Percentiles rank a stretch among this genome's conserved stretches.
These are phyloP conservation scores for Neolentinus lepideus DNA, from an alignment of 1,284 basidiomycete species.

Conservation along the genomic window DNA sequence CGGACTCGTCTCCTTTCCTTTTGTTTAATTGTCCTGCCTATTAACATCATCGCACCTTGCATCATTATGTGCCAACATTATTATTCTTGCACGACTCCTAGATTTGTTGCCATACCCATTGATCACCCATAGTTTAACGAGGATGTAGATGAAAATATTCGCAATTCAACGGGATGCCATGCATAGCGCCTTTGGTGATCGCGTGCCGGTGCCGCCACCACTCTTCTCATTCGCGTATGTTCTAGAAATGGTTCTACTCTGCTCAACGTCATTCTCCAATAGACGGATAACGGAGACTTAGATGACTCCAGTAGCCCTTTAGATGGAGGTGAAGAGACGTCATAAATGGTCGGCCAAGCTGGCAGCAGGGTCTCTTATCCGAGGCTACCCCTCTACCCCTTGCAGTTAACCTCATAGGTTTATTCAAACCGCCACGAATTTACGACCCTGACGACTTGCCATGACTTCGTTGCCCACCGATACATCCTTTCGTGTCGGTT, in stretches of 20 bases:
- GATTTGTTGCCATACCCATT: background rate
- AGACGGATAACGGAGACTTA: background rate
- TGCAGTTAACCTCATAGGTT: too few species aligned
- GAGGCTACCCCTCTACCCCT: background rate
- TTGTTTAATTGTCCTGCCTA: too few species aligned
- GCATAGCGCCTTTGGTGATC: too few species aligned
- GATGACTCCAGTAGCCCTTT: background rate
- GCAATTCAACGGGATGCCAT: too few species aligned
- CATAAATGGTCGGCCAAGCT: background rate
- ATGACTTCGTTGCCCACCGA: conserved; percentile 38
- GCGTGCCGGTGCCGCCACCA: too few species aligned
- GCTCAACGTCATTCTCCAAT: background rate
- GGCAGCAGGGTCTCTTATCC: background rate
- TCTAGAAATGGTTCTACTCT: background rate
- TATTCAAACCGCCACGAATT: conserved; percentile 5
- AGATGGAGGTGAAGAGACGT: background rate
- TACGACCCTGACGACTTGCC: conserved; percentile 9
- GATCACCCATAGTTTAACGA: background rate
- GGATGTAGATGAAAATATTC: too few species aligned
- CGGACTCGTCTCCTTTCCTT: too few species aligned
- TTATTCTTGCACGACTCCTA: background rate
- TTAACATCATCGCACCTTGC: background rate
- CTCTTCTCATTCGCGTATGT: background rate
- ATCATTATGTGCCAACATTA: background rate
- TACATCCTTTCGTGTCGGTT: conserved; percentile 41